phyloP scores from a whole-genome alignment of 139 green algal genomes.

The Picochlorum sp. region DNA sequence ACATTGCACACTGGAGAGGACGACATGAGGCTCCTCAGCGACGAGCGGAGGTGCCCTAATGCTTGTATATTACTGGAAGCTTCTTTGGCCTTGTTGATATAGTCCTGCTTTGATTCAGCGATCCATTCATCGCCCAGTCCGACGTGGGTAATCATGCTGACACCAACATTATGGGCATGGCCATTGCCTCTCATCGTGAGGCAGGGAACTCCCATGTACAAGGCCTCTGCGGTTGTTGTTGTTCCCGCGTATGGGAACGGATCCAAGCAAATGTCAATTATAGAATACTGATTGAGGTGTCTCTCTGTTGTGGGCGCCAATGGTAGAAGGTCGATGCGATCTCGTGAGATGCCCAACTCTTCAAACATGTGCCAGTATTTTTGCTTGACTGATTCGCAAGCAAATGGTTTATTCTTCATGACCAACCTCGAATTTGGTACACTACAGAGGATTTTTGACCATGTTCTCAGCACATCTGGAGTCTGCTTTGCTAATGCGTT shows the following conservation, averaged over 20 bases:
- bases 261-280: constrained; percentile 87
- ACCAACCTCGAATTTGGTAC: constrained; percentile 74
- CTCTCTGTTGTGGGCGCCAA: constrained; percentile 61
- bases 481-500: constrained; percentile 96
- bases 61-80: constrained; percentile 30
- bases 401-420: constrained; percentile 97
- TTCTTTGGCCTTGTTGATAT: constrained; percentile 44
- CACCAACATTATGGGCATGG: constrained; percentile 94
- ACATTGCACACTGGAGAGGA: constrained; percentile 71
- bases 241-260: constrained; percentile 96
- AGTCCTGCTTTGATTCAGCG: constrained; percentile 63
- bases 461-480: constrained; percentile 66
- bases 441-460: constrained; percentile 64
- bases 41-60: constrained; percentile 50
- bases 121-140: constrained; percentile 71
- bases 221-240: constrained; percentile 89
- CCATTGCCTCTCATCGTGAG: constrained; percentile 75
- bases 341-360: constrained; percentile 15
- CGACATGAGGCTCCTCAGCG: constrained; percentile 71
- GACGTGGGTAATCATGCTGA: constrained; percentile 70
- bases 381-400: constrained; percentile 54
- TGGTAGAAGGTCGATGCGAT: constrained; percentile 79
- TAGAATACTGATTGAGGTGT: constrained; percentile 72
- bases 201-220: constrained; percentile 91
- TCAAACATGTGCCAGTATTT: constrained; percentile 33